These are phyloP conservation scores for Phytophthora rubi DNA, from an alignment of 352 stramenopile genomes.

Conservation along the genomic window DNA sequence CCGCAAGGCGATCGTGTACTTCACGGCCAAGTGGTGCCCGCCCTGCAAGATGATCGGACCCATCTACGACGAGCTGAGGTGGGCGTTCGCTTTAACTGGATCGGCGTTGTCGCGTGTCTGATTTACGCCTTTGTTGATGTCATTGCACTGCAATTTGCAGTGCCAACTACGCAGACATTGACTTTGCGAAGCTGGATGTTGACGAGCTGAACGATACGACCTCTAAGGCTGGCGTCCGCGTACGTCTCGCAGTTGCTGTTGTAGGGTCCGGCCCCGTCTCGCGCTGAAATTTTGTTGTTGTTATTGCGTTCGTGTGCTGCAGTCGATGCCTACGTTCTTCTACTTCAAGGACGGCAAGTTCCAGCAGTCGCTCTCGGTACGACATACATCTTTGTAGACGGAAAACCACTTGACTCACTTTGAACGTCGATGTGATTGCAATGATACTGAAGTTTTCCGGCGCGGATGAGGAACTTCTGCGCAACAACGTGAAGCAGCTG, in stretches of 20 bases:
- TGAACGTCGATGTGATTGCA: slow-evolving; percentile 7
- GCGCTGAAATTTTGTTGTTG: slow-evolving; percentile 6
- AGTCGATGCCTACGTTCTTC: slow-evolving; percentile 92
- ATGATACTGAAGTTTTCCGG: slow-evolving; percentile 70
- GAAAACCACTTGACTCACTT: slow-evolving; percentile 14
- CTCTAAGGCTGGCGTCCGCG: slow-evolving; percentile 78
- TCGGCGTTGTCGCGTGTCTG: slow-evolving; percentile 1
- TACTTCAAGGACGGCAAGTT: slow-evolving; percentile 85
- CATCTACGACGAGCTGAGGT: slow-evolving; percentile 89
- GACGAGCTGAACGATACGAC: slow-evolving; percentile 85
- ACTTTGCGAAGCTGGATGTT: slow-evolving; percentile 89
- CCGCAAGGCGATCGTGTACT: slow-evolving; percentile 88
- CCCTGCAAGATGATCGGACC: slow-evolving; percentile 92
- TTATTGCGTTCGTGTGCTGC: not conserved
- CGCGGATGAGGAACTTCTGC: slow-evolving; percentile 77
- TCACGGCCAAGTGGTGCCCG: slow-evolving; percentile 91
- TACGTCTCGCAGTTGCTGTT: slow-evolving; percentile 39
- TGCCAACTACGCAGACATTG: slow-evolving; percentile 64
- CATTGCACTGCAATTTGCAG: slow-evolving; percentile 28
- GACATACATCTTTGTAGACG: not conserved
- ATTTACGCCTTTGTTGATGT: slow-evolving; percentile 2
- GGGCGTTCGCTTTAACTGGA: slow-evolving; percentile 1
- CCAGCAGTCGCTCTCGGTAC: slow-evolving; percentile 79
- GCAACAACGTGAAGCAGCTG: slow-evolving; percentile 75
- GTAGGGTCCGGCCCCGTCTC: not conserved